These are phyloP conservation scores for Gamsiella multidivaricata DNA, from an alignment of 192 early-diverging fungal genomes.

Conservation along the genomic window DNA sequence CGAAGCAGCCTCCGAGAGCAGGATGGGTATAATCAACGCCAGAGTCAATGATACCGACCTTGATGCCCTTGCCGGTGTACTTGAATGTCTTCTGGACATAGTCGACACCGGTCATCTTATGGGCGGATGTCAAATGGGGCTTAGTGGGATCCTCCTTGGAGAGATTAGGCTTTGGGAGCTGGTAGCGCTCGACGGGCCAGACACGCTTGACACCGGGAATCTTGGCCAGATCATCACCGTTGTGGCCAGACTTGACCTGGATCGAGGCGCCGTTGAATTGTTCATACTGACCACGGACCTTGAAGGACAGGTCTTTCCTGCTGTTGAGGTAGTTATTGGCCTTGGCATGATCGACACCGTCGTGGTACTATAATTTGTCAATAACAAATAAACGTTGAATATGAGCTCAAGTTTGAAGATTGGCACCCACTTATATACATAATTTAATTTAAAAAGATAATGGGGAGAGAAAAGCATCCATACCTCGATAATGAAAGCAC, in stretches of 20 bases:
- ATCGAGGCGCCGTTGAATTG: constrained; percentile 60
- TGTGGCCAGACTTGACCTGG: constrained; percentile 35
- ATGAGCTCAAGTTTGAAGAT: too few relatives aligned
- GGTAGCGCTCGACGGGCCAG: constrained; percentile 62
- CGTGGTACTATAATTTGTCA: constrained; percentile 10
- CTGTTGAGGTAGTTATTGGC: constrained; percentile 24
- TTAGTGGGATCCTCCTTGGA: constrained; percentile 5
- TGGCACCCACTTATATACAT: not conserved
- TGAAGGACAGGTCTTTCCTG: constrained; percentile 12
- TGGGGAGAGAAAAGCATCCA: not conserved
- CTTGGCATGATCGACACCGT: constrained; percentile 9
- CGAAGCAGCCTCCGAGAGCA: constrained; percentile 72
- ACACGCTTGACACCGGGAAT: constrained; percentile 51
- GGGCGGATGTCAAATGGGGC: constrained; percentile 35
- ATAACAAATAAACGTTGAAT: too few relatives aligned
- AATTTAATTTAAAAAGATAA: not conserved
- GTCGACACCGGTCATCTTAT: constrained; percentile 64
- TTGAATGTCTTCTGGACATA: constrained; percentile 58
- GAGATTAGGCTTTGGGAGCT: constrained; percentile 13
- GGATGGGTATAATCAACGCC: constrained; percentile 77
- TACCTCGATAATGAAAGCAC: constrained; percentile 34
- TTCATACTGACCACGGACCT: constrained; percentile 52
- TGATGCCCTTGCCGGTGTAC: constrained; percentile 70
- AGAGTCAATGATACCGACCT: constrained; percentile 75
- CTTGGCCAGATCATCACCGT: constrained; percentile 37